Evolutionary conservation across 129 eudicot genomes (phyloP).

Genomic region (Pseudognaphalium luteoalbum): DNA sequence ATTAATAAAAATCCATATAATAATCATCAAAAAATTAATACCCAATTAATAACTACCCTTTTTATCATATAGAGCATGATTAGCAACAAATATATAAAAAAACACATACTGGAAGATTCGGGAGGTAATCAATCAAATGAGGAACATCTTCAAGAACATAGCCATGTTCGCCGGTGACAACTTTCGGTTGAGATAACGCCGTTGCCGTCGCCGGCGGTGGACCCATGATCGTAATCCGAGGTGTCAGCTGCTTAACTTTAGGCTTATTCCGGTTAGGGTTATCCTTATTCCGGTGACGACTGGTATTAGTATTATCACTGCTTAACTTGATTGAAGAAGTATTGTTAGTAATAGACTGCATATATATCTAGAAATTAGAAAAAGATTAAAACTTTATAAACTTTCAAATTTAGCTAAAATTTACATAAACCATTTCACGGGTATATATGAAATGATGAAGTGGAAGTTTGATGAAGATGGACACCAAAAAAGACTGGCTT

Average conservation of each 20-base stretch:
- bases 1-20: background rate
- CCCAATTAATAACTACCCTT: background rate
- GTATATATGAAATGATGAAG: background rate
- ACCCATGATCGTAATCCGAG: conserved; percentile 32
- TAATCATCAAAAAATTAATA: background rate
- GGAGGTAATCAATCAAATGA: conserved; percentile 69
- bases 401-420: conserved; percentile 12
- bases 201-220: conserved; percentile 6
- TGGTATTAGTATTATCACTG: conserved; percentile 18
- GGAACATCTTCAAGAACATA: conserved; percentile 86
- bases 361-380: conserved; percentile 9
- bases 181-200: conserved; percentile 33
- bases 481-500: conserved; percentile 28
- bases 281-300: conserved; percentile 19
- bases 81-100: background rate
- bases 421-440: background rate
- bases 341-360: conserved; percentile 20
- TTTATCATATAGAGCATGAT: conserved; percentile 22
- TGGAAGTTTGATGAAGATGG: conserved; percentile 23
- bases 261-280: conserved; percentile 18
- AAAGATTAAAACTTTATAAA: background rate
- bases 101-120: conserved; percentile 56
- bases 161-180: conserved; percentile 50
- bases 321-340: conserved; percentile 24
- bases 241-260: conserved; percentile 14